phyloP scores from a whole-genome alignment of 805 yeast genomes.

The Candida jianshihensis region DNA sequence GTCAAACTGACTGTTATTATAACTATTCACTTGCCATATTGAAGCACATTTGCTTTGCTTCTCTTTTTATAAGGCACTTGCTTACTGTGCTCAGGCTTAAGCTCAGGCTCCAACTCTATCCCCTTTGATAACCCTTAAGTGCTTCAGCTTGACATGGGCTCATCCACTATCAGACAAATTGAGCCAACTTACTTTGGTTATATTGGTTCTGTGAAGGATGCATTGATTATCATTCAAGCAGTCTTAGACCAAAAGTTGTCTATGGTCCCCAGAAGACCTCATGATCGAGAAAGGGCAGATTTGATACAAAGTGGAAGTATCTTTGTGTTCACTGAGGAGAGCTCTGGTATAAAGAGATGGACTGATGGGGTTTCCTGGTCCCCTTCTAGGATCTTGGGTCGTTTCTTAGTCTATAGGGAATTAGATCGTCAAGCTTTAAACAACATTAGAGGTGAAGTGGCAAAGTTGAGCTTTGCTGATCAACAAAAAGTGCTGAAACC shows the following conservation, averaged over 20 bases:
- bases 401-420: conserved; percentile 80
- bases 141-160: no score
- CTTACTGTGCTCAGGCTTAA: no score
- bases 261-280: conserved; percentile 72
- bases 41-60: no score
- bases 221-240: conserved; percentile 76
- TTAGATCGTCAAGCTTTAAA: conserved; percentile 36
- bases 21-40: no score
- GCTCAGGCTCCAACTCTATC: no score
- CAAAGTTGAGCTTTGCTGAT: conserved; percentile 8
- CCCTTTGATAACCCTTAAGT: no score
- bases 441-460: conserved; percentile 33
- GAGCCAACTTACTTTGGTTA: conserved; percentile 37
- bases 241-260: conserved; percentile 53
- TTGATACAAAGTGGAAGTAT: conserved; percentile 72
- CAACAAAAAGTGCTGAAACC: conserved; percentile 1
- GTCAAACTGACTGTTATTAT: no score
- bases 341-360: conserved; percentile 86
- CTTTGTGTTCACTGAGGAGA: conserved; percentile 79
- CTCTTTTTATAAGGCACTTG: neutral
- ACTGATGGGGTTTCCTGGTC: conserved; percentile 96
- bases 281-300: conserved; percentile 61
- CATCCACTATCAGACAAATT: conserved; percentile 2
- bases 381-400: conserved; percentile 80
- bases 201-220: conserved; percentile 78